Percentiles rank a stretch among this genome's conserved stretches.
Evolutionary conservation across 768 basidiomycete genomes (phyloP).

Genomic region (Leucocoprinus birnbaumii): DNA sequence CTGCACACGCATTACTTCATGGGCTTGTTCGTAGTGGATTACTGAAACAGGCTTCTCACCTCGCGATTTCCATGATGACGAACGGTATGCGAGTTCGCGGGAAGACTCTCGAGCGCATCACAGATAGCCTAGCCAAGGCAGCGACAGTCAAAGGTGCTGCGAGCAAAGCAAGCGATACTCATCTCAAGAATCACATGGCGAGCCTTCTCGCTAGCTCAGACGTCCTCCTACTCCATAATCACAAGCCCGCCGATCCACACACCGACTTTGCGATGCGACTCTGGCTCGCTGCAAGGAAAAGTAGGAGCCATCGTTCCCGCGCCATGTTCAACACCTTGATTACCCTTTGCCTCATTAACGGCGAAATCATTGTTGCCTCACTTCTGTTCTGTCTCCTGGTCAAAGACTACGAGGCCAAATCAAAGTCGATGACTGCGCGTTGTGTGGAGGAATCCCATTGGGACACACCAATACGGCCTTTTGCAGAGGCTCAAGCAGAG

Average conservation of each 20-base stretch:
- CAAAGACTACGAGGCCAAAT: constrained; percentile 52
- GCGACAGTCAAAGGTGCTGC: constrained; percentile 12
- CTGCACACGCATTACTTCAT: constrained; percentile 65
- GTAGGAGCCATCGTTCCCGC: constrained; percentile 53
- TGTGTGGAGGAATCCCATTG: not conserved
- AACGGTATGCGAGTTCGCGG: constrained; percentile 48
- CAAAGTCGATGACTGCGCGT: not conserved
- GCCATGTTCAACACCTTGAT: constrained; percentile 61
- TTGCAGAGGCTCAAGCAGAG: constrained; percentile 17
- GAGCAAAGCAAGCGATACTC: constrained; percentile 16
- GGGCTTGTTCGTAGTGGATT: constrained; percentile 53
- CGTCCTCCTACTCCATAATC: constrained; percentile 27
- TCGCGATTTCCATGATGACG: constrained; percentile 51
- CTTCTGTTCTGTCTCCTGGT: constrained; percentile 64
- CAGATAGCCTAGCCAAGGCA: constrained; percentile 24
- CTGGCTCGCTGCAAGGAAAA: constrained; percentile 47
- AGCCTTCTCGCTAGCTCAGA: constrained; percentile 12
- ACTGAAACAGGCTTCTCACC: constrained; percentile 41
- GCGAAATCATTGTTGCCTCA: constrained; percentile 76
- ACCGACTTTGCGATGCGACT: constrained; percentile 53
- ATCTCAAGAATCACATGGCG: constrained; percentile 16
- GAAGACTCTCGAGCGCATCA: constrained; percentile 46
- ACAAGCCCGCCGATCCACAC: constrained; percentile 32
- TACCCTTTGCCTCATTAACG: constrained; percentile 66
- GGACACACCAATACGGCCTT: not conserved